A percentile compares a stretch with the other conserved stretches of the same genome.
phyloP scores from a whole-genome alignment of 345 rosid genomes.

The Adansonia digitata region DNA sequence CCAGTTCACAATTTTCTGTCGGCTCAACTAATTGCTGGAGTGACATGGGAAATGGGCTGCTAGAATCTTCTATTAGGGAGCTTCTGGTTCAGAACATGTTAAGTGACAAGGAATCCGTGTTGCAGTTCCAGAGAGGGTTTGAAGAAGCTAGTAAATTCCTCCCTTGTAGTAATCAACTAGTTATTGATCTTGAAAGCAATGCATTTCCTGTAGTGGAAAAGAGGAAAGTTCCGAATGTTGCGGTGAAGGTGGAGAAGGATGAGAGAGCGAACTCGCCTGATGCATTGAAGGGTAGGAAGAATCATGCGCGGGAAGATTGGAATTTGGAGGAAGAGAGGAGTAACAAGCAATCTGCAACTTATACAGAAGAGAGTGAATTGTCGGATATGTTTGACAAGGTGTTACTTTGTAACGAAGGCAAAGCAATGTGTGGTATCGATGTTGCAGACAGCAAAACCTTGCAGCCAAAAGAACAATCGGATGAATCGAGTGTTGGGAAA shows the following conservation, averaged over 20 bases:
- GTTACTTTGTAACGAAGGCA: slow-evolving; percentile 32
- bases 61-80: slow-evolving; percentile 34
- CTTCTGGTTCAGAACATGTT: slow-evolving; percentile 52
- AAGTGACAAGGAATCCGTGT: slow-evolving; percentile 11
- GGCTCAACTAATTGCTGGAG: slow-evolving; percentile 14
- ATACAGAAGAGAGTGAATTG: slow-evolving; percentile 44
- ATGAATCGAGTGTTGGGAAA: slow-evolving; percentile 36
- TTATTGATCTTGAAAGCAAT: slow-evolving; percentile 5
- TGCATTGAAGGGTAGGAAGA: slow-evolving; percentile 43
- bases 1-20: slow-evolving; percentile 11
- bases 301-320: slow-evolving; percentile 44
- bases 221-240: slow-evolving; percentile 15
- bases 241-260: slow-evolving; percentile 28
- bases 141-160: slow-evolving; percentile 20
- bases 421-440: slow-evolving; percentile 2
- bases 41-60: slow-evolving; percentile 12
- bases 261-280: slow-evolving; percentile 16
- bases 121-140: slow-evolving; percentile 18
- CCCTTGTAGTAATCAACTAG: slow-evolving; percentile 34
- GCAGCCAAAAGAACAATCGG: slow-evolving; percentile 24
- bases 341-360: slow-evolving; percentile 51
- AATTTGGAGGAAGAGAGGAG: slow-evolving; percentile 51
- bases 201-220: background rate
- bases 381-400: slow-evolving; percentile 75
- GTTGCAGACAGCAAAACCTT: slow-evolving; percentile 15